Conservation (phyloP, 2,329 filamentous ascomycete species). For the Epicoccum sorghinum region DNA sequence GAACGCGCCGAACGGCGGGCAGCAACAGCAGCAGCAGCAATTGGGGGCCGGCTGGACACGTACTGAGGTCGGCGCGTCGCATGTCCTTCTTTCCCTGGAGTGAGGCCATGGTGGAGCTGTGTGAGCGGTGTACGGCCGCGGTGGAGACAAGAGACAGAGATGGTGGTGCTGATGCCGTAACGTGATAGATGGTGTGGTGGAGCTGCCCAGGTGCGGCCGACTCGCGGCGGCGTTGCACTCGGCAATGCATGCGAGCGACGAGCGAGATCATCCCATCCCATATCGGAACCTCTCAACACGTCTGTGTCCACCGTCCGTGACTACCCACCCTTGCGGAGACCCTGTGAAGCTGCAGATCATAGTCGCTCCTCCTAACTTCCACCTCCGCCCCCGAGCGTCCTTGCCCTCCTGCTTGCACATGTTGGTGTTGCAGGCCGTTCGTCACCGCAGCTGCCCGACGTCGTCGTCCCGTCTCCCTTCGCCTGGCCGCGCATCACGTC, state of each 20-base stretch:
- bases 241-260: constrained; percentile 7
- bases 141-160: constrained; percentile 22
- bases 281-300: constrained; percentile 14
- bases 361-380: constrained; percentile 1
- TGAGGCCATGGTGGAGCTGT: constrained; percentile 61
- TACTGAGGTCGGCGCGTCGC: constrained; percentile 75
- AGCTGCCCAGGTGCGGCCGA: constrained; percentile 2
- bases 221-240: constrained; percentile 2
- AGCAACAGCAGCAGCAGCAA: neutral
- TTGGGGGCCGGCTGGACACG: constrained; percentile 35
- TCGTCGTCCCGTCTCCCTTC: constrained; percentile 22
- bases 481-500: constrained; percentile 34
- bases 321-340: constrained; percentile 10
- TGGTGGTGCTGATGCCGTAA: constrained; percentile 17
- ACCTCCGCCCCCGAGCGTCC: neutral
- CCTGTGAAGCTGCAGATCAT: constrained; percentile 17
- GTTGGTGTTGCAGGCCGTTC: constrained; percentile 10
- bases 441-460: constrained; percentile 15
- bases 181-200: constrained; percentile 3
- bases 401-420: constrained; percentile 4
- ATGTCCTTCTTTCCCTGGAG: constrained; percentile 68
- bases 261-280: constrained; percentile 5
- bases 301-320: constrained; percentile 6
- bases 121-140: constrained; percentile 23
- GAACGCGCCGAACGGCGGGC: constrained; percentile 4